phyloP scores from a whole-genome alignment of 1,284 basidiomycete genomes.

The Sutorius eximius region DNA sequence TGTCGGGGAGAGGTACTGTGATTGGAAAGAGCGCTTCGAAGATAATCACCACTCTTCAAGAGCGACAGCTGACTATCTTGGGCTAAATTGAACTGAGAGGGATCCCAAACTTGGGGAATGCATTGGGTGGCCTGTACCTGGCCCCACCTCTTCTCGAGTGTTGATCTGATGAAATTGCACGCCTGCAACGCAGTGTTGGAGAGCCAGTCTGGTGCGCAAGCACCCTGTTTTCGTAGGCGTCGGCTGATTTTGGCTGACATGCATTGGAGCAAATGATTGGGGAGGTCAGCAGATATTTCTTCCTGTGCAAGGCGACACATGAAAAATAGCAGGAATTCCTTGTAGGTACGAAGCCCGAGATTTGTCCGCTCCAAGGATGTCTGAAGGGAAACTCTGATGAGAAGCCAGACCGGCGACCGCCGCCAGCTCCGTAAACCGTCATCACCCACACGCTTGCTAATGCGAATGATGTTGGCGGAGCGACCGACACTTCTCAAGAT shows the following conservation, averaged over 20 bases:
- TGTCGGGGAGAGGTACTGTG: constrained; percentile 8
- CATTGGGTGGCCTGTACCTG: no score
- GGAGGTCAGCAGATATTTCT: no score
- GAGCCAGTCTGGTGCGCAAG: no score
- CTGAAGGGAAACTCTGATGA: constrained; percentile 42
- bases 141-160: no score
- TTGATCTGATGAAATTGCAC: no score
- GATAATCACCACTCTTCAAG: constrained; percentile 24
- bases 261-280: no score
- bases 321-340: constrained; percentile 46
- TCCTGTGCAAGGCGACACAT: constrained; percentile 24
- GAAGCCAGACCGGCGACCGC: constrained; percentile 40
- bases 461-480: constrained; percentile 16
- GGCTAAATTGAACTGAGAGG: constrained; percentile 26
- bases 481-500: constrained; percentile 33
- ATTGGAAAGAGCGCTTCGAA: constrained; percentile 19
- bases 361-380: constrained; percentile 34
- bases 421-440: constrained; percentile 39
- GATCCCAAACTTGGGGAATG: constrained; percentile 24
- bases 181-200: no score
- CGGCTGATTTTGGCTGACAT: no score
- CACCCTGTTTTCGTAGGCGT: no score
- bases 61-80: constrained; percentile 36
- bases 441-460: constrained; percentile 37
- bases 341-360: constrained; percentile 37